Evolutionary conservation across 768 basidiomycete genomes (phyloP), one percentile per base, ranked within the genome.

Genomic region (Pleurotus tuber-regium): DNA sequence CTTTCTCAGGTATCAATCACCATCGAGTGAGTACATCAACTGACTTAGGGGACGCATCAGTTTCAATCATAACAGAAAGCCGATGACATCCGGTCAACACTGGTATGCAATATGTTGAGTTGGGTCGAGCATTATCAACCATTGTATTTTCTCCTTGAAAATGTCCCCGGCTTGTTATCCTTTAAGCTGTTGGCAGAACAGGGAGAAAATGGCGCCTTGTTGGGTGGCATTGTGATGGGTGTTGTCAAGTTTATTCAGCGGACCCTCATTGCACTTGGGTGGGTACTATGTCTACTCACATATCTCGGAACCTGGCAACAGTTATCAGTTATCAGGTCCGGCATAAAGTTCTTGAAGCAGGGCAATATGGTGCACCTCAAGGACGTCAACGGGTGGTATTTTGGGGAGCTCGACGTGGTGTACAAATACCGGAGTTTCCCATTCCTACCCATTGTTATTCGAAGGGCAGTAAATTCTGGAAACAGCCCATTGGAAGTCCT

Each of bases 361-460:
- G 75, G 0, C 81, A 83, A 29, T 89, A 89, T 64, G 89, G 89
- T 23, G 76, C 78, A 18, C 87, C 89, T 14, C 89, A 91, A 67
- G 70, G 74, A 40, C 80, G 89, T 7, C 67, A 72, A 23, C 74
- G 89, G 14, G 75, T 89, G 10, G 86, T 91, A 39, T 83, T 90
- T 61, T 78, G 77, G 73, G 86, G 77, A 21, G 82, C 86, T 4
- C 79, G 74, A 47, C 75, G 76, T 6, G 85, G 82, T 24, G 48
- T 80, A 2, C 60, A 73, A 16, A 62, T 87, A 12, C 88, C 88
- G 0, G 66, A 77, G 8, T 85, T 82, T 58, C 88, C 88, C 0
- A 60, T 82, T 14, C 88, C 88, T 0, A 77, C 80, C 1, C 83
- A 89, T 60, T 75, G 69, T 50, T 80, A 63, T 61, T 72, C 54